Base-by-base conservation (phyloP, 139 green algal species). In the Auxenochlorella pyrenoidosa region DNA sequence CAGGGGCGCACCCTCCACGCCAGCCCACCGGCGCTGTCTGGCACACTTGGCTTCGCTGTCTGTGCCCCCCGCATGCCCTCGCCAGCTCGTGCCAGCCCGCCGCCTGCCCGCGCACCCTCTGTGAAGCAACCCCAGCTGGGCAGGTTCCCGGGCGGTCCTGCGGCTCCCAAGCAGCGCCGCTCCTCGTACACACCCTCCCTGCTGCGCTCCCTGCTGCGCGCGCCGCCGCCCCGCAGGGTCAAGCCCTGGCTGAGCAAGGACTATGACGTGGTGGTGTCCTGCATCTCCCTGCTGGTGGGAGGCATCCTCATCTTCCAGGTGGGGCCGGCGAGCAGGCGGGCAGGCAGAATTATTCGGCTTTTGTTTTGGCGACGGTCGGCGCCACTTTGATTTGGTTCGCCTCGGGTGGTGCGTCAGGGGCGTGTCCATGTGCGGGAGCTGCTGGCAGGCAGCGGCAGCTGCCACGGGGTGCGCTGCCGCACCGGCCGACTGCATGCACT, bases 261-360 rank as follows among this genome's bases (percentile, higher is more conserved):
- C 79, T 93, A 94, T 58, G 94, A 96, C 77, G 88, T 96, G 40
- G 90, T 96, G 59, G 89, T 96, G 43, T 94, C 91, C 24, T 94
- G 89, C 73, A 84, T 96, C 19, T 89, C 91, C 18, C 79, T 96
- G 5, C 90, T 96, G 43, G 90, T 89, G 51, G 94, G 94, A 8
- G 94, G 94, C 77, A 96, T 96, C 81, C 92, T 96, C 38, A 89
- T 96, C 38, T 96, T 96, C 78, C 94, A 96, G 88, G 90, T 93
- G 63, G 26, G 86, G 6, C 6, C 15, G 68, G n/a, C n/a, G 38
- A 36, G 19, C 75, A 59, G 24, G 75, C 63, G 44, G 6, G 30
- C 43, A 43, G 30, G 41, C 41, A 80, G n/a, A n/a, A n/a, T n/a
- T n/a, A n/a, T n/a, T n/a, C n/a, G n/a, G n/a, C n/a, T n/a, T n/a